Percentiles rank a stretch among this genome's conserved stretches.
Conservation (phyloP, 345 rosid genomes). For the Schrenkiella parvula region DNA sequence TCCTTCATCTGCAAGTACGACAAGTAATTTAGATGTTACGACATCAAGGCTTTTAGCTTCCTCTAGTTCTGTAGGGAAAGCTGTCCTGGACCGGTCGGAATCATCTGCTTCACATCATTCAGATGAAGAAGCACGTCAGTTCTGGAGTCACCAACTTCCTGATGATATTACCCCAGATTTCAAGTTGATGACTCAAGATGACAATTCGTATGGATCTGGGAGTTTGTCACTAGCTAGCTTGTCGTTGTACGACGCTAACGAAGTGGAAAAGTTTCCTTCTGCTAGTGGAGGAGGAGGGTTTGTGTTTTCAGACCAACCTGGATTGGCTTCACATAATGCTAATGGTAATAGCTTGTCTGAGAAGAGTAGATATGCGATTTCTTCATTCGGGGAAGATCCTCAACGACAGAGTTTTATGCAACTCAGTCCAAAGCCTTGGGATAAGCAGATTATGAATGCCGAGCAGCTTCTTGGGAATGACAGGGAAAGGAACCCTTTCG, state of each 20-base stretch:
- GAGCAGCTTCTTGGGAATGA: slow-evolving; percentile 58
- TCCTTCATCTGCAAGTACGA: slow-evolving; percentile 43
- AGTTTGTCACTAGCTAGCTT: slow-evolving; percentile 68
- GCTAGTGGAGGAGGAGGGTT: slow-evolving; percentile 57
- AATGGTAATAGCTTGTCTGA: slow-evolving; percentile 56
- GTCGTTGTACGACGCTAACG: slow-evolving; percentile 59
- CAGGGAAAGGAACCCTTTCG: slow-evolving; percentile 48
- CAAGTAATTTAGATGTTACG: slow-evolving; percentile 39
- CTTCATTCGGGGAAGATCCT: slow-evolving; percentile 65
- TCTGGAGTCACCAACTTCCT: slow-evolving; percentile 92
- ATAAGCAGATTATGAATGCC: slow-evolving; percentile 55
- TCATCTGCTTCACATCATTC: slow-evolving; percentile 74
- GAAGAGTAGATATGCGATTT: slow-evolving; percentile 51
- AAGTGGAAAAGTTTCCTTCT: slow-evolving; percentile 50
- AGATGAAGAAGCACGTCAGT: slow-evolving; percentile 90
- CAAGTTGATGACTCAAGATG: slow-evolving; percentile 72
- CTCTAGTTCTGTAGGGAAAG: slow-evolving; percentile 55
- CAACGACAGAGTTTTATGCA: slow-evolving; percentile 42
- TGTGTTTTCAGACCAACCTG: slow-evolving; percentile 45
- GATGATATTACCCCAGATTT: slow-evolving; percentile 97
- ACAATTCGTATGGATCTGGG: slow-evolving; percentile 49
- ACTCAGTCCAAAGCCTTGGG: slow-evolving; percentile 65
- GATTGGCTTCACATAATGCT: slow-evolving; percentile 44
- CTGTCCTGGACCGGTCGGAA: slow-evolving; percentile 64
- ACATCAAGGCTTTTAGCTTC: slow-evolving; percentile 47